Evolutionary conservation across 2,329 filamentous ascomycete genomes (phyloP), one percentile per base, ranked within the genome.

Genomic region (Iodosphaeria phyllophila): DNA sequence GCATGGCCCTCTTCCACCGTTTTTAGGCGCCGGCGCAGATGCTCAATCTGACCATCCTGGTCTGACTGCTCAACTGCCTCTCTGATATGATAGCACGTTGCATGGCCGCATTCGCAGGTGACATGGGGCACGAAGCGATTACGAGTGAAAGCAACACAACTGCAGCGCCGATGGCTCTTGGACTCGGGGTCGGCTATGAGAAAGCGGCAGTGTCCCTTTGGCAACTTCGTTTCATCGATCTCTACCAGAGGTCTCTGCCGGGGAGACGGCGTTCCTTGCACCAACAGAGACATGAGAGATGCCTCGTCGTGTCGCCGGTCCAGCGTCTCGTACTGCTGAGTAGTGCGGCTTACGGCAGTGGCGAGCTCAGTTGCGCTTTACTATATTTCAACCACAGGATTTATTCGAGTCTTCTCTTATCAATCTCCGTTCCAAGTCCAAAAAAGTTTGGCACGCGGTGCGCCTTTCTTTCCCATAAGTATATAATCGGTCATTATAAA

Each of bases 181-280:
- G 65, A 51, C 36, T 64, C 61, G 5, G 64, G 60, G 28, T 60
- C 51, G 15, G 64, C 50, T 16, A 71, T 42, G 32, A 71, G 68
- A 36, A 63, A 70, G 30, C 63, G 60, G 35, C 65, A 71, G 35
- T 66, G 60, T 16, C 65, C 65, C 34, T 57, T 52, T 9, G 65
- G 65, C 13, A 71, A 51, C 24, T 51, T 51, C 18, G 51, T 32
- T 27, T 63, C 59, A 28, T 62, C 58, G 26, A 35, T 32, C 20
- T 32, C 22, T 16, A 27, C 26, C 7, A 31, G 22, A 18, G 38
- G 35, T 27, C 34, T 33, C 22, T 34, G 40, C 31, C 28, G 34
- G 13, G 42, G 38, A 17, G 44, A 42, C 19, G 35, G 35, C 18
- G 46, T 38, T 21, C 41, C 35, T 18, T 26, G 30, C 26, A 33